Conservation (phyloP, 768 basidiomycete genomes). For the Hemileccinum rubropunctum region DNA sequence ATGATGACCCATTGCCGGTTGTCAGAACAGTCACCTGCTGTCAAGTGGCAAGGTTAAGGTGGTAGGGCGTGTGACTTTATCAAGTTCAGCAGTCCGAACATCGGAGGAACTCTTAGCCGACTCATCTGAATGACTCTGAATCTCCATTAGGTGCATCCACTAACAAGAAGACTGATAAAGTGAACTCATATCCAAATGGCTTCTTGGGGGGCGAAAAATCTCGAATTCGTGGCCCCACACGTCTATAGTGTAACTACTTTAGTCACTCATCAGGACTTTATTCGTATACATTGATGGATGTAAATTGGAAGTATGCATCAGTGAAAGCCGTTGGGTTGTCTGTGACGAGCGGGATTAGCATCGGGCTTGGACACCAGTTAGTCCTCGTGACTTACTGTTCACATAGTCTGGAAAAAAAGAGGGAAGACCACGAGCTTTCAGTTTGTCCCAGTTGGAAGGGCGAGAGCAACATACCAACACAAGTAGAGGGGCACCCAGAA, state of each 20-base stretch:
- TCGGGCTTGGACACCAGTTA: not conserved
- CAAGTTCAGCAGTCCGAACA: no score
- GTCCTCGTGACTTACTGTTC: constrained; percentile 14
- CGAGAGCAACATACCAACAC: constrained; percentile 20
- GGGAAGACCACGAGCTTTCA: not conserved
- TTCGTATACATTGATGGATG: constrained; percentile 36
- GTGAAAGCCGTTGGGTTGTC: constrained; percentile 40
- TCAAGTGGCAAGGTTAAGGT: no score
- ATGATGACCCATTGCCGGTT: no score
- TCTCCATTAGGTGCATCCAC: no score
- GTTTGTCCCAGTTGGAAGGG: not conserved
- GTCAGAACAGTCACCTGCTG: no score
- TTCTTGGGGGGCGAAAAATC: not conserved
- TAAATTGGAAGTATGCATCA: constrained; percentile 42
- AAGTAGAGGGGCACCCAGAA: constrained; percentile 32
- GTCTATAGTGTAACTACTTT: not conserved
- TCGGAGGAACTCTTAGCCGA: no score
- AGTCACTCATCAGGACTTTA: not conserved
- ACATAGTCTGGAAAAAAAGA: constrained; percentile 21
- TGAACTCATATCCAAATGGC: not conserved
- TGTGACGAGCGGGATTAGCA: constrained; percentile 1
- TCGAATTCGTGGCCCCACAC: not conserved
- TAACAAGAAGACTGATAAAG: no score
- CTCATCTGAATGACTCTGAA: no score
- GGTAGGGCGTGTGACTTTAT: no score